Percentiles rank a stretch among this genome's conserved stretches.
Conservation (phyloP, 805 yeast species). For the Cyberlindnera xylosilytica region DNA sequence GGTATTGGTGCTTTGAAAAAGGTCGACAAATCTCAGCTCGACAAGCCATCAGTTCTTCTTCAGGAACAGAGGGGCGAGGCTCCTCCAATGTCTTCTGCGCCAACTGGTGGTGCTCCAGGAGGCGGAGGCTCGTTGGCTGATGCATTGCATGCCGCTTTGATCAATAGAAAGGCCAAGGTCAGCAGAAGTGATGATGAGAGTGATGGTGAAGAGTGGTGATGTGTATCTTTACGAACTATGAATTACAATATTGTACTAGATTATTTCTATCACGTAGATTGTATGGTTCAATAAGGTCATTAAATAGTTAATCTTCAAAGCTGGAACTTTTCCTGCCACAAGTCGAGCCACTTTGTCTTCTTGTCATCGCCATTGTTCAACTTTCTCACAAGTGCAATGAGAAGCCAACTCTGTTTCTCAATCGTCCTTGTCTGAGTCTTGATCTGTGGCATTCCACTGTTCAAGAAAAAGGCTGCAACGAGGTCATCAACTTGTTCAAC, state of each 20-base stretch:
- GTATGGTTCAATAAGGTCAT: neutral
- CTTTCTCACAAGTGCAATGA: constrained; percentile 32
- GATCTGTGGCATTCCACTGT: constrained; percentile 24
- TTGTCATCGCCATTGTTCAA: constrained; percentile 49
- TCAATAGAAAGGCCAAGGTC: constrained; percentile 77
- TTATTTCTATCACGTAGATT: neutral
- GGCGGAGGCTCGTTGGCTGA: constrained; percentile 75
- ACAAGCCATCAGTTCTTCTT: constrained; percentile 68
- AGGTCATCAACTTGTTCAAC: constrained; percentile 54
- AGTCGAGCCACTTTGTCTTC: constrained; percentile 54
- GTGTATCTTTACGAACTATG: neutral
- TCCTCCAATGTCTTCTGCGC: constrained; percentile 27
- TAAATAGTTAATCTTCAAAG: neutral
- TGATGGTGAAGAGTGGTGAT: constrained; percentile 70
- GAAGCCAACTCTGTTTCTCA: constrained; percentile 12
- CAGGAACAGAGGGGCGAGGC: constrained; percentile 71
- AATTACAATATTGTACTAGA: neutral
- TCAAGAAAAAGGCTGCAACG: constrained; percentile 52
- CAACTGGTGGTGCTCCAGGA: constrained; percentile 36
- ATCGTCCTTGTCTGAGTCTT: constrained; percentile 33
- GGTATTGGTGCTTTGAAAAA: constrained; percentile 65
- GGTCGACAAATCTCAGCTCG: constrained; percentile 81
- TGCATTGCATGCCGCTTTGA: constrained; percentile 84
- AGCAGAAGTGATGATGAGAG: constrained; percentile 81
- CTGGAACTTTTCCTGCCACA: constrained; percentile 47